Percentiles rank a stretch among this genome's conserved stretches.
These are phyloP conservation scores for Phlyctochytrium planicorne DNA, from an alignment of 192 early-diverging fungal genomes.

Conservation along the genomic window DNA sequence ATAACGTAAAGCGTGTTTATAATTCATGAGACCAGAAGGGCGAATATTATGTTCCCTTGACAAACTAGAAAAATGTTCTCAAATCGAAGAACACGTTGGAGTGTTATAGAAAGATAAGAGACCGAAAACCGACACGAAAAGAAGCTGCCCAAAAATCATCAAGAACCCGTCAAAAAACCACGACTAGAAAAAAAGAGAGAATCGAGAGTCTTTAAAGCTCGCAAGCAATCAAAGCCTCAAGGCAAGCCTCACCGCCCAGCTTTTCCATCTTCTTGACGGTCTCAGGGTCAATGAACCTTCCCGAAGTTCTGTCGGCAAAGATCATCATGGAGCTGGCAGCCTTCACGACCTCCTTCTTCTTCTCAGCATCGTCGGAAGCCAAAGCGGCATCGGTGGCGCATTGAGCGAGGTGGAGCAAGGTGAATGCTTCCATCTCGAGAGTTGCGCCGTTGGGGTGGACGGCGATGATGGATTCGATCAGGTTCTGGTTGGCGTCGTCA, in stretches of 20 bases:
- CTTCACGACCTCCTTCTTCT: constrained; percentile 46
- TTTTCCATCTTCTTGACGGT: constrained; percentile 54
- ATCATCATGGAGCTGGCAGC: constrained; percentile 81
- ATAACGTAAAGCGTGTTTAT: no score
- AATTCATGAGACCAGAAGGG: no score
- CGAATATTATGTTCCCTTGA: no score
- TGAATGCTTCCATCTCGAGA: constrained; percentile 88
- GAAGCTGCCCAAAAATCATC: no score
- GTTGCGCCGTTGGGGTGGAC: constrained; percentile 52
- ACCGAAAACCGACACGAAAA: no score
- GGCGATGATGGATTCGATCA: constrained; percentile 52
- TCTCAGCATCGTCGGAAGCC: constrained; percentile 21
- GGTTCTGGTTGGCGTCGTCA: constrained; percentile 70
- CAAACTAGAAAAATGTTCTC: no score
- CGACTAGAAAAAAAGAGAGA: no score
- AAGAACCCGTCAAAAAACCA: no score
- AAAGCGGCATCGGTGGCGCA: constrained; percentile 37
- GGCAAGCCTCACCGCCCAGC: constrained; percentile 54
- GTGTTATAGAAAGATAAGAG: no score
- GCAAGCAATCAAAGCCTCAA: constrained; percentile 56
- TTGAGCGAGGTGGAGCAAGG: constrained; percentile 78
- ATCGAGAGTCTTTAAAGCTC: constrained; percentile 1
- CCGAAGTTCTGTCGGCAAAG: constrained; percentile 72
- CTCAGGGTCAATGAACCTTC: constrained; percentile 65
- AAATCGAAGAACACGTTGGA: no score